A percentile compares a stretch with the other conserved stretches of the same genome.
These are phyloP conservation scores for Rhizopus sp. DNA, from an alignment of 371 early-diverging fungal species.

Conservation along the genomic window DNA sequence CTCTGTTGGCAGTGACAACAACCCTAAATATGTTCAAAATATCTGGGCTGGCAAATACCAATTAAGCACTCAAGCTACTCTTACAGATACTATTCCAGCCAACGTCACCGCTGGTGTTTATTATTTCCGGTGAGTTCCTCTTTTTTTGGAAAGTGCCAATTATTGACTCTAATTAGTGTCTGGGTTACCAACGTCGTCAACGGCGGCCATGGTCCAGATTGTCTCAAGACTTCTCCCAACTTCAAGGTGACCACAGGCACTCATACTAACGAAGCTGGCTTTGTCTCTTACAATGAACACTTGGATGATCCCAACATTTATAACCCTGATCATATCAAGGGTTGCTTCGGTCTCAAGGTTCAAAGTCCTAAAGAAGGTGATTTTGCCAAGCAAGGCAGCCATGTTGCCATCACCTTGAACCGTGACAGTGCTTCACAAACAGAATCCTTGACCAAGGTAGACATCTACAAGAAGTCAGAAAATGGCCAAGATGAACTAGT, in stretches of 20 bases:
- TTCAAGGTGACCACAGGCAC: conserved; percentile 56
- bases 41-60: conserved; percentile 27
- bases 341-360: conserved; percentile 34
- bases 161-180: conserved; percentile 17
- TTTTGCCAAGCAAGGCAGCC: conserved; percentile 10
- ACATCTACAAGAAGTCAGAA: conserved; percentile 22
- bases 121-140: conserved; percentile 27
- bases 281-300: conserved; percentile 36
- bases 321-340: conserved; percentile 23
- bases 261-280: conserved; percentile 50
- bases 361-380: conserved; percentile 20
- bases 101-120: conserved; percentile 27
- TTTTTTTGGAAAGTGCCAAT: neutral
- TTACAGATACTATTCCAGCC: conserved; percentile 31
- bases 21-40: conserved; percentile 28
- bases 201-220: conserved; percentile 36
- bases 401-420: conserved; percentile 12
- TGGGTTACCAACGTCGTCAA: conserved; percentile 38
- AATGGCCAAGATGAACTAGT: conserved; percentile 17
- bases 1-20: conserved; percentile 25
- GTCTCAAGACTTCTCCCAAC: conserved; percentile 43
- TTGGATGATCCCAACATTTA: conserved; percentile 21
- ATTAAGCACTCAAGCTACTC: conserved; percentile 29
- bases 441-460: conserved; percentile 22
- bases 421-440: conserved; percentile 36